A percentile compares a stretch with the other conserved stretches of the same genome.
phyloP scores from a whole-genome alignment of 768 basidiomycete genomes.

The Rhizopogon roseolus region DNA sequence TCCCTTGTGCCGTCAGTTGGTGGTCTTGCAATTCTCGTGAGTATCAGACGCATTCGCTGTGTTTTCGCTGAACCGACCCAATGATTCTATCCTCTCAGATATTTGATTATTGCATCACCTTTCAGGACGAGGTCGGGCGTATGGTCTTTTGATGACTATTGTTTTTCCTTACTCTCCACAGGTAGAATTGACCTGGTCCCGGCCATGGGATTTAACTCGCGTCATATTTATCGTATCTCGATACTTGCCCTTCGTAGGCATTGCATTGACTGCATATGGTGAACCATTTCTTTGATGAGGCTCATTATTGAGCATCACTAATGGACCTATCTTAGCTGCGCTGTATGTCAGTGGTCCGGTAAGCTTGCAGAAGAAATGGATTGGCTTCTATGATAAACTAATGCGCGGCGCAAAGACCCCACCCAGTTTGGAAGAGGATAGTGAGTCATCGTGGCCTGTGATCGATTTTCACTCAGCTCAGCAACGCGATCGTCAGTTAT shows the following conservation, averaged over 20 bases:
- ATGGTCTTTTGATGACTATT: no score
- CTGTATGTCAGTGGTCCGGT: conserved; percentile 1
- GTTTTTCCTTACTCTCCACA: not conserved
- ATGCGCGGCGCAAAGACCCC: not conserved
- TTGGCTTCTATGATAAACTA: conserved; percentile 2
- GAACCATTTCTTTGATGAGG: not conserved
- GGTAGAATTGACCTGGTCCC: conserved; percentile 16
- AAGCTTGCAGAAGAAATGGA: no score
- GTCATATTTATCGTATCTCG: conserved; percentile 13
- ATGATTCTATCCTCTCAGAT: conserved; percentile 1
- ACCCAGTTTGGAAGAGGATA: not conserved
- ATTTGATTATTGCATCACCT: conserved; percentile 7
- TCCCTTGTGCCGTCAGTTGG: conserved; percentile 9
- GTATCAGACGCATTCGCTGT: not conserved
- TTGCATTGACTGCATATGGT: conserved; percentile 11
- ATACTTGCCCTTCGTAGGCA: conserved; percentile 14
- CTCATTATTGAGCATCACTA: not conserved
- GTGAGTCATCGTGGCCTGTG: conserved; percentile 3
- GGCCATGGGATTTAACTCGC: conserved; percentile 12
- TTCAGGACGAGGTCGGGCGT: conserved; percentile 3
- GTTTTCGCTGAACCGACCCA: no score
- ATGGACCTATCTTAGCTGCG: not conserved
- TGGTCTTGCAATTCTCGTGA: conserved; percentile 14
- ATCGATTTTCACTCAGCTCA: not conserved
- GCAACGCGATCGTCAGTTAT: not conserved